phyloP scores from a whole-genome alignment of 345 rosid genomes.

The Arabis hirsuta region DNA sequence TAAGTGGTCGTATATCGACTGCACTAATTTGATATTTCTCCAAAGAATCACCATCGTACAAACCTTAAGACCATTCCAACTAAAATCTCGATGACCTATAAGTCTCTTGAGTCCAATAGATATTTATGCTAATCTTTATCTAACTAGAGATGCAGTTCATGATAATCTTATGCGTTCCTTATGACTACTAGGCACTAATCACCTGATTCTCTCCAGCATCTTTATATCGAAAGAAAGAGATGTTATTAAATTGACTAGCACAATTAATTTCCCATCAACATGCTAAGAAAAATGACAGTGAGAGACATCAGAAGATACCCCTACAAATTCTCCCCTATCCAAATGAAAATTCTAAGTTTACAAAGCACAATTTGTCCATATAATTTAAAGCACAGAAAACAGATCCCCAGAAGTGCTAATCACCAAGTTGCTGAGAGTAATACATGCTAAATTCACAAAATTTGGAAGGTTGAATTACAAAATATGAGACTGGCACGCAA shows the following conservation, averaged over 20 bases:
- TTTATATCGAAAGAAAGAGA: slow-evolving; percentile 9
- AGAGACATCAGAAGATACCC: slow-evolving; percentile 10
- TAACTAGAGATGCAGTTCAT: slow-evolving; percentile 20
- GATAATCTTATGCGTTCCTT: neutral
- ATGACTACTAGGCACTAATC: slow-evolving; percentile 1
- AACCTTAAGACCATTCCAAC: too few relatives aligned
- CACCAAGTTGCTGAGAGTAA: slow-evolving; percentile 1
- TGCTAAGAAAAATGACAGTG: neutral
- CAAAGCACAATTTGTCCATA: neutral
- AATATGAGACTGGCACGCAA: neutral
- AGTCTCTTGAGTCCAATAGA: slow-evolving; percentile 4
- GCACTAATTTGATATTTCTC: slow-evolving; percentile 11
- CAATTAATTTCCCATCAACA: neutral
- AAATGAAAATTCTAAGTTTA: neutral
- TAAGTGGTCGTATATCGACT: slow-evolving; percentile 5
- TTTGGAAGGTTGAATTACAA: neutral
- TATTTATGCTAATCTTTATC: neutral
- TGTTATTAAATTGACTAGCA: slow-evolving; percentile 3
- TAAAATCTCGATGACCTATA: neutral
- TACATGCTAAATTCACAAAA: neutral
- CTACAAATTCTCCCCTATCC: slow-evolving; percentile 15
- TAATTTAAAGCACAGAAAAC: slow-evolving; percentile 3
- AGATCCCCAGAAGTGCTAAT: slow-evolving; percentile 11
- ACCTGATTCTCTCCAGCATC: neutral
- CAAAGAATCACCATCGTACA: neutral